Conservation (phyloP, 2,329 filamentous ascomycete genomes). For the Alternaria tenuissima region DNA sequence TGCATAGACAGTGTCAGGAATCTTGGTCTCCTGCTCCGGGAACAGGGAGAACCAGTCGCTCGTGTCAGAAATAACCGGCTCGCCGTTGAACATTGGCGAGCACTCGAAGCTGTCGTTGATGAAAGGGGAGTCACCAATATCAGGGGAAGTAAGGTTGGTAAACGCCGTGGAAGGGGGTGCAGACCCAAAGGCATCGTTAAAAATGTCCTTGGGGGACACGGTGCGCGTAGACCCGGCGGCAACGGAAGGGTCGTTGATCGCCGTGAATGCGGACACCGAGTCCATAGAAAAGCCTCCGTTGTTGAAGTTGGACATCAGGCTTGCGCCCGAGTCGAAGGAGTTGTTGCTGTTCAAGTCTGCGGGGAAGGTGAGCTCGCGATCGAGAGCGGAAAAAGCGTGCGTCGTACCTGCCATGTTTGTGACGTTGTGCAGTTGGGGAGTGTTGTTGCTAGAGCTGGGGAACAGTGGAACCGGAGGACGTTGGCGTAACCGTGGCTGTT, state of each 20-base stretch:
- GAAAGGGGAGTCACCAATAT: conserved; percentile 79
- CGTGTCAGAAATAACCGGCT: conserved; percentile 64
- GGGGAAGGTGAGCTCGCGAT: conserved; percentile 40
- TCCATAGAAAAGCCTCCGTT: conserved; percentile 42
- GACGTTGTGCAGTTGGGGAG: conserved; percentile 53
- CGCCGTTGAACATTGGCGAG: conserved; percentile 75
- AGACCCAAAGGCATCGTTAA: conserved; percentile 74
- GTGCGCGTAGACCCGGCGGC: conserved; percentile 60
- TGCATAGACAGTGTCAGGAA: conserved; percentile 33
- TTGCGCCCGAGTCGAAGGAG: conserved; percentile 57
- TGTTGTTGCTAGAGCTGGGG: conserved; percentile 65
- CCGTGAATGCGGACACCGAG: conserved; percentile 51
- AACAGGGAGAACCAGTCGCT: conserved; percentile 77
- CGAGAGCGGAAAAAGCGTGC: conserved; percentile 18
- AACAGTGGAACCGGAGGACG: conserved; percentile 79
- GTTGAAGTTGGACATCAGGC: conserved; percentile 56
- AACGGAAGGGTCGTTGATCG: conserved; percentile 56
- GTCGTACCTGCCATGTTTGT: conserved; percentile 51
- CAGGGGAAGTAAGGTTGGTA: conserved; percentile 84
- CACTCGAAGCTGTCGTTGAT: conserved; percentile 75
- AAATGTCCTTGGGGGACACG: conserved; percentile 83
- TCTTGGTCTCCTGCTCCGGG: conserved; percentile 58
- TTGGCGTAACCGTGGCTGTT: conserved; percentile 61
- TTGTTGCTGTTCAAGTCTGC: conserved; percentile 51
- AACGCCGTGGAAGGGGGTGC: conserved; percentile 83